A percentile compares a stretch with the other conserved stretches of the same genome.
Evolutionary conservation across 371 early-diverging fungal genomes (phyloP).

Genomic region (Mucor lusitanicus): DNA sequence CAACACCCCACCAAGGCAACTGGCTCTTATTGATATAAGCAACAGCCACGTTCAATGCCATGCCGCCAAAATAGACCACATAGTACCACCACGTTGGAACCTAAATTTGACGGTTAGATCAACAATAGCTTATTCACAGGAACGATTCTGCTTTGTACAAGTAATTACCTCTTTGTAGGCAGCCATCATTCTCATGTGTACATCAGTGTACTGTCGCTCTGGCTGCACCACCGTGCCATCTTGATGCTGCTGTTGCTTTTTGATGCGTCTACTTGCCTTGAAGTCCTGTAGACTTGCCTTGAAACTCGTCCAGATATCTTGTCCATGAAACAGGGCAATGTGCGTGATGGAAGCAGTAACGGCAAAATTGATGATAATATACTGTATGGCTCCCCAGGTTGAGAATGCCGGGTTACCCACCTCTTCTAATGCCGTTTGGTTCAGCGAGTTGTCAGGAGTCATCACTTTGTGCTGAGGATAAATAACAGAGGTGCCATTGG

Average conservation of each 20-base stretch:
- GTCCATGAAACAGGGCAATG: conserved; percentile 52
- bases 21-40: conserved; percentile 58
- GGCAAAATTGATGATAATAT: conserved; percentile 44
- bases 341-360: conserved; percentile 57
- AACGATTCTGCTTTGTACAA: neutral
- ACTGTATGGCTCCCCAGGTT: conserved; percentile 26
- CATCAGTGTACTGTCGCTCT: neutral
- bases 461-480: conserved; percentile 50
- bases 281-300: neutral
- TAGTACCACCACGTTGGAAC: conserved; percentile 81
- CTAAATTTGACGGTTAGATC: neutral
- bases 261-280: neutral
- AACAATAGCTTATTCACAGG: neutral
- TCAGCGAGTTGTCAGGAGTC: conserved; percentile 37
- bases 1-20: conserved; percentile 72
- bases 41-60: conserved; percentile 60
- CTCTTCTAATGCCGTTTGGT: conserved; percentile 35
- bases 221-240: neutral
- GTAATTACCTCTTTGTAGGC: neutral
- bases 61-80: conserved; percentile 58
- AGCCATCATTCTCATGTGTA: conserved; percentile 5
- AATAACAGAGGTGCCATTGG: conserved; percentile 22
- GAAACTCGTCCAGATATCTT: conserved; percentile 7
- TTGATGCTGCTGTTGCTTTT: neutral
- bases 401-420: conserved; percentile 39